Base-by-base conservation (phyloP, 2,329 filamentous ascomycete genomes). In the Botrytis deweyae region DNA sequence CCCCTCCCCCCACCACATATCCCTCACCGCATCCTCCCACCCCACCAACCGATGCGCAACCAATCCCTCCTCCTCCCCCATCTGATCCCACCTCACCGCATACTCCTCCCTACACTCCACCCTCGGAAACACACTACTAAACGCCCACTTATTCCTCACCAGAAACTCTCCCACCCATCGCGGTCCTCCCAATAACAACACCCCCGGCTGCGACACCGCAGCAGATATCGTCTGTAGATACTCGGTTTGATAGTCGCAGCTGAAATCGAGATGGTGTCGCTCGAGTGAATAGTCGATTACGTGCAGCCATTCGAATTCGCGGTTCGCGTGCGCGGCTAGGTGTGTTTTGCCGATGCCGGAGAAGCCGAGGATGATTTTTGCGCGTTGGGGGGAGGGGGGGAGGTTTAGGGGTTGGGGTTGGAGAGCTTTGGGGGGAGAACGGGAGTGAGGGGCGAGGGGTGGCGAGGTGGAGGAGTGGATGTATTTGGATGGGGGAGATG, bases 161-260 rank as follows among this genome's bases (percentile, higher is more conserved):
- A 72, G 29, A 29, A 72, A 72, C 42, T 67, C 22, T 36, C 71
- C 71, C n/a, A 72, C 71, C 71, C 71, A 72, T 22, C 64, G 55
- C 40, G 63, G 63, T 36, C 71, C 71, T n/a, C 63, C 71, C 18
- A 72, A 29, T 10, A 72, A 58, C 6, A 69, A 38, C 25, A 72
- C 63, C n/a, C 71, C 64, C 4, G 71, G 63, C 65, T 49, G 49
- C 44, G 20, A 29, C 9, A 64, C 71, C 20, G 71, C 71, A 22
- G 67, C 71, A 25, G 44, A n/a, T 14, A 72, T 46, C 10, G 71
- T 72, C 18, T 52, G n/a, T 4, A 72, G 22, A 18, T 72, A 69
- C 3, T 69, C 29, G 46, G 49, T 7, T 42, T 61, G 58, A 3
- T 68, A 61, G 36, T 72, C 63, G 29, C 44, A n/a, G 22, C 63